A percentile compares a stretch with the other conserved stretches of the same genome.
phyloP scores from a whole-genome alignment of 1,139 yeast genomes.

The Blastobotrys persicus region DNA sequence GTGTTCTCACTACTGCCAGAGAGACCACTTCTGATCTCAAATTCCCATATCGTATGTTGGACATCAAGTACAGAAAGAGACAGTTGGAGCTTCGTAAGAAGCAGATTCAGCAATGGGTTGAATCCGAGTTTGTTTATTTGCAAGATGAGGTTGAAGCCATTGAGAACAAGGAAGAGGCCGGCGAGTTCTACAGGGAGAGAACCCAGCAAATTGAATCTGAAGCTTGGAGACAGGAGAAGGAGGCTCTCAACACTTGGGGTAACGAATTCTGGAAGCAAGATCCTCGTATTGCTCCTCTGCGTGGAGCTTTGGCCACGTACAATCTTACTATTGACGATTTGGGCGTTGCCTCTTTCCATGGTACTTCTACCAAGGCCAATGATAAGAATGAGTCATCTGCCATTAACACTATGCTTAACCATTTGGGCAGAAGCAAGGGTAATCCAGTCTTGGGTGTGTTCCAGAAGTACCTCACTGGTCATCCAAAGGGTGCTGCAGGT shows the following conservation, averaged over 20 bases:
- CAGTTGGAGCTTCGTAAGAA: constrained; percentile 77
- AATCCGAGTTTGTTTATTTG: constrained; percentile 69
- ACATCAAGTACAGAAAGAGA: constrained; percentile 90
- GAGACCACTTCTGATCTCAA: constrained; percentile 84
- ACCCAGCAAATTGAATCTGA: constrained; percentile 84
- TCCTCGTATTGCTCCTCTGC: constrained; percentile 92
- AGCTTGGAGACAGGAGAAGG: constrained; percentile 78
- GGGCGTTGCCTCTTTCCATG: constrained; percentile 99
- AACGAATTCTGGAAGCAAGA: constrained; percentile 88
- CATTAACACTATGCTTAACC: constrained; percentile 86
- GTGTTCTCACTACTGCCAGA: constrained; percentile 96
- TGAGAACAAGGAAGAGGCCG: constrained; percentile 39
- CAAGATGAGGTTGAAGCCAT: constrained; percentile 66
- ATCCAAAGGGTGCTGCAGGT: constrained; percentile 99
- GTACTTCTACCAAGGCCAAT: constrained; percentile 96
- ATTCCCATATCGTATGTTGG: constrained; percentile 76
- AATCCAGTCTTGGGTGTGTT: constrained; percentile 96
- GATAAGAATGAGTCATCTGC: constrained; percentile 97
- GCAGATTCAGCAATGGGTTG: constrained; percentile 84
- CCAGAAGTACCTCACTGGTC: constrained; percentile 99
- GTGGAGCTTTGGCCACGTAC: constrained; percentile 95
- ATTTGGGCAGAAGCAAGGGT: constrained; percentile 95
- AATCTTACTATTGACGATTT: constrained; percentile 91
- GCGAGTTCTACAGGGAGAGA: constrained; percentile 69
- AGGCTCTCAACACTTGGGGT: constrained; percentile 94